These are phyloP conservation scores for Macrolepiota fuliginosa DNA, from an alignment of 768 basidiomycete species.

Conservation along the genomic window DNA sequence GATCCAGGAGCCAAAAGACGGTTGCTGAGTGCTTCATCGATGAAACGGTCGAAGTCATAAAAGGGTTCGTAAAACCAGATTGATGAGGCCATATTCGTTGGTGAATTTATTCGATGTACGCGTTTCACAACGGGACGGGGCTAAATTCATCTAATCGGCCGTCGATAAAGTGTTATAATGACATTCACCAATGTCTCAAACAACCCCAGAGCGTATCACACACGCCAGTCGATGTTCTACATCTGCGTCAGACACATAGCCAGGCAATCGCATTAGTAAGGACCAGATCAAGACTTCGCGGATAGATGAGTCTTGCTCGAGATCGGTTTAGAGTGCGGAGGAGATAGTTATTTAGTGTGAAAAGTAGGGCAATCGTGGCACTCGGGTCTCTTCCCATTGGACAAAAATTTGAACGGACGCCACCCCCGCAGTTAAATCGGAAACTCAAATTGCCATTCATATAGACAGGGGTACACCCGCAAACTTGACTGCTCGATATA, in stretches of 20 bases:
- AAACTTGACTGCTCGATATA: no score
- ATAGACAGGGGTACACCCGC: no score
- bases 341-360: no score
- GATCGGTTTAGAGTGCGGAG: neutral
- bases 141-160: no score
- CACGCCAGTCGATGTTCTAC: neutral
- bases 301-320: neutral
- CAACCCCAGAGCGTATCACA: neutral
- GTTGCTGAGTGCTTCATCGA: slow-evolving; percentile 30
- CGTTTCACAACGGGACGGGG: no score
- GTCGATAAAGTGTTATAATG: neutral
- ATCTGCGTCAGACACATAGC: neutral
- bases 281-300: neutral
- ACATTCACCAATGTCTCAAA: neutral
- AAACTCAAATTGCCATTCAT: no score
- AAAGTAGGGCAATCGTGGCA: no score
- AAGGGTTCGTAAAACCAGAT: slow-evolving; percentile 28
- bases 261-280: neutral
- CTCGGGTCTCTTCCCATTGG: no score
- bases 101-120: neutral
- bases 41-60: slow-evolving; percentile 40
- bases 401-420: no score
- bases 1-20: neutral
- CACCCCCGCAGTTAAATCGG: no score
- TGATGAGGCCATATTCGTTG: neutral